phyloP scores from a whole-genome alignment of 176 grass and related monocot species.

The Guadua angustifolia region DNA sequence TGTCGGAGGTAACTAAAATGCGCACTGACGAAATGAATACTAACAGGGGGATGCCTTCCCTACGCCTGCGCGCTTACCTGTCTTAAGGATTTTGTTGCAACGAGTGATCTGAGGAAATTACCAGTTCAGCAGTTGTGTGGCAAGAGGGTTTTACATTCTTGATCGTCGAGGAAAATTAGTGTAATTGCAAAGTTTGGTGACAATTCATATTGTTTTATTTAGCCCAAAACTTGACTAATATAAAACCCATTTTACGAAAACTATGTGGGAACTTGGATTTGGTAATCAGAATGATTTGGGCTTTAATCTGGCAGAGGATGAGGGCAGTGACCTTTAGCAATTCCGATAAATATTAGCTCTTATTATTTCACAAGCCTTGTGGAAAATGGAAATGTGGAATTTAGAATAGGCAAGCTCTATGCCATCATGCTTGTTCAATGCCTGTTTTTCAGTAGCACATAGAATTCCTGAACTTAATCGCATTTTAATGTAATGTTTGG shows the following conservation, averaged over 20 bases:
- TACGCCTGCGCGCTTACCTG: neutral
- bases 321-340: neutral
- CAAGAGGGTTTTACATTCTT: neutral
- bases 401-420: neutral
- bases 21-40: neutral
- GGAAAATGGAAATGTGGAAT: neutral
- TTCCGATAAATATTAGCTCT: neutral
- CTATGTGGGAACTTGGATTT: neutral
- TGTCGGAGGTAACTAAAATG: slow-evolving; percentile 67
- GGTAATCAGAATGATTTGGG: neutral
- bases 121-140: neutral
- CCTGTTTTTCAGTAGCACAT: neutral
- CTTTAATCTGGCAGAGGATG: neutral
- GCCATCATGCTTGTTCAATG: neutral
- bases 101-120: neutral
- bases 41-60: neutral
- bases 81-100: neutral
- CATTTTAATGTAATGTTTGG: neutral
- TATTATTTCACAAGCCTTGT: neutral
- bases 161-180: neutral
- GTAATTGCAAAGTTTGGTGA: neutral
- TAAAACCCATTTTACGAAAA: neutral
- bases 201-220: neutral
- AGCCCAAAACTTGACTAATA: neutral
- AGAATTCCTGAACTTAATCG: neutral